phyloP scores from a whole-genome alignment of 2,329 filamentous ascomycete genomes.

The Colletotrichum aenigma region DNA sequence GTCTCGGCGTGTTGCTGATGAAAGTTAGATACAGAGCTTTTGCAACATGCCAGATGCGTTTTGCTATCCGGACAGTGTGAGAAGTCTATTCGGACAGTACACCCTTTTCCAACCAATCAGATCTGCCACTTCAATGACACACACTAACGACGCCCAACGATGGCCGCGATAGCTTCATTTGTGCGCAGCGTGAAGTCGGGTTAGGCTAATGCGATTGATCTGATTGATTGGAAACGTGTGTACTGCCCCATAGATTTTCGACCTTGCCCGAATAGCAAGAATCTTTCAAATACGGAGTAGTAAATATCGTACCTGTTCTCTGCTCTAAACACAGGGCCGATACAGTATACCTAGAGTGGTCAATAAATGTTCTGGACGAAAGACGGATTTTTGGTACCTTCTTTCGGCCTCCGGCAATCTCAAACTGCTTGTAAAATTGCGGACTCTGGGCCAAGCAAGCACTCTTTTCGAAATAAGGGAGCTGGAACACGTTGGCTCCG shows the following conservation, averaged over 20 bases:
- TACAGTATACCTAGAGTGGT: slow-evolving; percentile 64
- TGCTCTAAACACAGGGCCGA: slow-evolving; percentile 84
- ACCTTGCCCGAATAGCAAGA: no score
- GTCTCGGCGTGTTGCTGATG: slow-evolving; percentile 81
- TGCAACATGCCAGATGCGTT: not conserved
- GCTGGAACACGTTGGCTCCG: slow-evolving; percentile 87
- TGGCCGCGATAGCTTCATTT: no score
- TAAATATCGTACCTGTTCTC: slow-evolving; percentile 46
- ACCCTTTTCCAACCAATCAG: no score
- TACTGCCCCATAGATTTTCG: no score
- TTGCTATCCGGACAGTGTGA: no score
- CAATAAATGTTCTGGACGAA: no score
- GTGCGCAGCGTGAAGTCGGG: no score
- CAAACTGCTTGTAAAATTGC: slow-evolving; percentile 87
- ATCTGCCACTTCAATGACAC: no score
- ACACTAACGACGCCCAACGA: no score
- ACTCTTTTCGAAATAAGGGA: slow-evolving; percentile 87
- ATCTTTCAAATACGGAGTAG: not conserved
- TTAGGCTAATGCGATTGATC: no score
- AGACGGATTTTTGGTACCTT: slow-evolving; percentile 33
- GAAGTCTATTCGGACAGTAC: no score
- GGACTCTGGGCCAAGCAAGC: slow-evolving; percentile 83
- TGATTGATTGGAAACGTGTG: no score
- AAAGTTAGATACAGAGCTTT: not conserved
- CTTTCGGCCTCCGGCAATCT: slow-evolving; percentile 80